Evolutionary conservation across 1,139 yeast species (phyloP).

Genomic region (Fermentozyma sake): DNA sequence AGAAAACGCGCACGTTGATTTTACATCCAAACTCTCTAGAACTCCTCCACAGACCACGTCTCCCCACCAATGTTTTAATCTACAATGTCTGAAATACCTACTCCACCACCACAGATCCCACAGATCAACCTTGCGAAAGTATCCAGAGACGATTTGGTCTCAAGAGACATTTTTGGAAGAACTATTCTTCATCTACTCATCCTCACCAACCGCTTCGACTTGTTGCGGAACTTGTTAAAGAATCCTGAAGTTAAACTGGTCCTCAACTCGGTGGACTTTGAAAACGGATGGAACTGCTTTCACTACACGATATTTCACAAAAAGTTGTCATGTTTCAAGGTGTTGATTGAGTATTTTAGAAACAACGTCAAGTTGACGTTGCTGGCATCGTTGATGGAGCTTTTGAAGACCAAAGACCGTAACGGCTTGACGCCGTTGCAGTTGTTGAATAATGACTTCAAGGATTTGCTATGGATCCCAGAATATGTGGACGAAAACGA

Average conservation of each 20-base stretch:
- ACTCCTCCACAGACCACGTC: too few species aligned
- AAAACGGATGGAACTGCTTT: slow-evolving; percentile 80
- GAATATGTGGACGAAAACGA: slow-evolving; percentile 34
- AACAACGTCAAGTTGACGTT: slow-evolving; percentile 20
- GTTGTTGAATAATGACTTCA: slow-evolving; percentile 42
- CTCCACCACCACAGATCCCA: too few species aligned
- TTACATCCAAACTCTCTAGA: too few species aligned
- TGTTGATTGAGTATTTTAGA: slow-evolving; percentile 36
- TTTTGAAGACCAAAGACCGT: slow-evolving; percentile 60
- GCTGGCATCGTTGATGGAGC: slow-evolving; percentile 21
- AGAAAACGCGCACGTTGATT: too few species aligned
- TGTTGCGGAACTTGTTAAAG: slow-evolving; percentile 43
- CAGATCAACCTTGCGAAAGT: slow-evolving; percentile 32
- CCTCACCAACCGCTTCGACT: slow-evolving; percentile 45
- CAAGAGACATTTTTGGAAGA: slow-evolving; percentile 73
- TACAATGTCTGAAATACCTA: too few species aligned
- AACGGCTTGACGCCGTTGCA: slow-evolving; percentile 64
- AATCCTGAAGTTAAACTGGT: slow-evolving; percentile 37
- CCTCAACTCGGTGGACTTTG: slow-evolving; percentile 52
- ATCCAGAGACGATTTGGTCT: slow-evolving; percentile 37
- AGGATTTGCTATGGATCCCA: slow-evolving; percentile 41
- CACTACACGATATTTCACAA: slow-evolving; percentile 66
- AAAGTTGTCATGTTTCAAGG: slow-evolving; percentile 52
- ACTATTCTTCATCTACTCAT: slow-evolving; percentile 59
- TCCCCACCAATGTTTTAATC: too few species aligned